A percentile compares a stretch with the other conserved stretches of the same genome.
Conservation (phyloP, 1,284 basidiomycete genomes). For the Pseudomicrostroma phylloplanum region DNA sequence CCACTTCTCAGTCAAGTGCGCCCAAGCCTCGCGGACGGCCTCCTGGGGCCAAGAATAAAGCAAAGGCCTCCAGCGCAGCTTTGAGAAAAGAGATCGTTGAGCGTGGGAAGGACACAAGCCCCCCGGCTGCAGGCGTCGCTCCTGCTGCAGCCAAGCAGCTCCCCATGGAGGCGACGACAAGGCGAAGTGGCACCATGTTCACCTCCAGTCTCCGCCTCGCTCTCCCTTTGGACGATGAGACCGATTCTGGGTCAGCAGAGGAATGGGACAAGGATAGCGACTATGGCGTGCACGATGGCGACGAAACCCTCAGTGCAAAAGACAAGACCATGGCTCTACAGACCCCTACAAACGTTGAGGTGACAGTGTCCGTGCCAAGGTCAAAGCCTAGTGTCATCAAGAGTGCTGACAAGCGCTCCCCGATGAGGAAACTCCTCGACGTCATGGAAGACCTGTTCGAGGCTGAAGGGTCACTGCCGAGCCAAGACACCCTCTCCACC, state of each 20-base stretch:
- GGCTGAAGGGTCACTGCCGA: constrained; percentile 71
- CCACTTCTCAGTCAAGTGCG: background rate
- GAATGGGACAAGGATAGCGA: constrained; percentile 8
- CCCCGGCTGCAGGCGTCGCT: too few species aligned
- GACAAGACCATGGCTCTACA: background rate
- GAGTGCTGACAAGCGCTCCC: constrained; percentile 54
- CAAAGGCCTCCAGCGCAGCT: background rate
- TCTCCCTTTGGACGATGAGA: background rate
- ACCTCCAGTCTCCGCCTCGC: constrained; percentile 7
- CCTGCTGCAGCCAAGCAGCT: background rate
- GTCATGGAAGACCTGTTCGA: constrained; percentile 80
- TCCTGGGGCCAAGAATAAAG: background rate
- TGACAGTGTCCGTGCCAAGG: background rate
- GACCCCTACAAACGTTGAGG: background rate
- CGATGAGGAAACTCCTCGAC: constrained; percentile 66
- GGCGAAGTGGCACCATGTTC: background rate
- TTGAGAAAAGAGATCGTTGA: background rate
- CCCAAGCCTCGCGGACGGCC: constrained; percentile 2
- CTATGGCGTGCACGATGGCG: background rate
- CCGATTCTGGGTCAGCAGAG: background rate
- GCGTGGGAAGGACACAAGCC: background rate
- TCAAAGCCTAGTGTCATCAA: constrained; percentile 5
- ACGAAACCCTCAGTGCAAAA: background rate
- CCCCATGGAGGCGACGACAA: background rate
- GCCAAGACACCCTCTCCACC: constrained; percentile 55